phyloP scores from a whole-genome alignment of 345 rosid species.

The Gossypium arboreum region DNA sequence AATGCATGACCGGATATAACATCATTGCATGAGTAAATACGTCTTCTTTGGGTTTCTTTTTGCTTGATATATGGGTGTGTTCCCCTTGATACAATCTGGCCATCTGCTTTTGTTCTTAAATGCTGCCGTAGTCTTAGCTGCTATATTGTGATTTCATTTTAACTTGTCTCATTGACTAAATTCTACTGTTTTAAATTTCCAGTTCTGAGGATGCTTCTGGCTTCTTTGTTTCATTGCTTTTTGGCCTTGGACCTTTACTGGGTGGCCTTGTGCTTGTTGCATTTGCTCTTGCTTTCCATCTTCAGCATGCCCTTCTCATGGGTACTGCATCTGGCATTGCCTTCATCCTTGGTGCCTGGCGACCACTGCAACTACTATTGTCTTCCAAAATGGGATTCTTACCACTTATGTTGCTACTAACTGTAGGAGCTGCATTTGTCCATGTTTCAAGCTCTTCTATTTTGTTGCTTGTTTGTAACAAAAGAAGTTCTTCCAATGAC shows the following conservation, averaged over 20 bases:
- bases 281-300: constrained; percentile 65
- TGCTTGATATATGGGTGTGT: not conserved
- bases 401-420: constrained; percentile 50
- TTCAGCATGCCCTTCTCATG: constrained; percentile 92
- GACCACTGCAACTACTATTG: constrained; percentile 75
- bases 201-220: constrained; percentile 98
- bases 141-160: constrained; percentile 1
- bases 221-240: constrained; percentile 87
- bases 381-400: constrained; percentile 76
- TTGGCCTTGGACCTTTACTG: constrained; percentile 92
- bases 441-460: constrained; percentile 55
- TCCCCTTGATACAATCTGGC: not conserved
- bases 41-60: not conserved
- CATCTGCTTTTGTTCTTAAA: not conserved
- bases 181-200: constrained; percentile 34
- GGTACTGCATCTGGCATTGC: constrained; percentile 95
- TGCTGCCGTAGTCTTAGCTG: not conserved
- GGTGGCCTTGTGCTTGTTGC: constrained; percentile 79
- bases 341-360: constrained; percentile 84
- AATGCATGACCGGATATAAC: constrained; percentile 11
- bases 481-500: constrained; percentile 47
- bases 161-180: constrained; percentile 12
- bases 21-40: not conserved
- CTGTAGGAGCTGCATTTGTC: constrained; percentile 54
- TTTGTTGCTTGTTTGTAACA: constrained; percentile 46